A percentile compares a stretch with the other conserved stretches of the same genome.
These are phyloP conservation scores for Microcera coccophila DNA, from an alignment of 2,329 filamentous ascomycete species.

Conservation along the genomic window DNA sequence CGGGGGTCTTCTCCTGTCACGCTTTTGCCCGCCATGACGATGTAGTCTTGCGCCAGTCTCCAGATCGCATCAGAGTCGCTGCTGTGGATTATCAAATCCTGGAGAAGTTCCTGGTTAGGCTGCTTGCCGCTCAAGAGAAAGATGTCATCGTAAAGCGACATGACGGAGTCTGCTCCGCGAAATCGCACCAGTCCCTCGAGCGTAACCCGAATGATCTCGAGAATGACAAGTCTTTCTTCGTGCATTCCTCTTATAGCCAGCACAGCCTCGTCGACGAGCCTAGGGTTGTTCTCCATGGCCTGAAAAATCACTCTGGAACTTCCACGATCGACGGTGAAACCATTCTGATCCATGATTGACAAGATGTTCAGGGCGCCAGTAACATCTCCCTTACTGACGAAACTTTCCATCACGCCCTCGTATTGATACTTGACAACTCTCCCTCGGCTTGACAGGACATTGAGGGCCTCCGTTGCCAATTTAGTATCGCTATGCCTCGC, in stretches of 20 bases:
- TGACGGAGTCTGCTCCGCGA: slow-evolving; percentile 25
- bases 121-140: slow-evolving; percentile 27
- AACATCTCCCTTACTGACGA: slow-evolving; percentile 58
- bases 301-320: slow-evolving; percentile 62
- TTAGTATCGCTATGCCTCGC: slow-evolving; percentile 62
- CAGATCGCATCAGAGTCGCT: slow-evolving; percentile 21
- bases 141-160: slow-evolving; percentile 31
- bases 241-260: slow-evolving; percentile 51
- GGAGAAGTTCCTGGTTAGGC: slow-evolving; percentile 26
- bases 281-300: slow-evolving; percentile 47
- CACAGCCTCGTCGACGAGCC: slow-evolving; percentile 51
- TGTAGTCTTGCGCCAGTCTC: slow-evolving; percentile 30
- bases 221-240: slow-evolving; percentile 34
- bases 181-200: slow-evolving; percentile 32
- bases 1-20: slow-evolving; percentile 10
- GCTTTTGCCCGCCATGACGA: slow-evolving; percentile 14
- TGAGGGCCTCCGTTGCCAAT: slow-evolving; percentile 68
- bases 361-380: slow-evolving; percentile 65
- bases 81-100: slow-evolving; percentile 31
- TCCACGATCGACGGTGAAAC: slow-evolving; percentile 50
- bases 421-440: slow-evolving; percentile 67
- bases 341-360: slow-evolving; percentile 62
- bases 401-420: slow-evolving; percentile 71
- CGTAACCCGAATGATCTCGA: slow-evolving; percentile 33
- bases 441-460: slow-evolving; percentile 36